phyloP scores from a whole-genome alignment of 2,329 filamentous ascomycete species.

The Paracamarosporium sp. region DNA sequence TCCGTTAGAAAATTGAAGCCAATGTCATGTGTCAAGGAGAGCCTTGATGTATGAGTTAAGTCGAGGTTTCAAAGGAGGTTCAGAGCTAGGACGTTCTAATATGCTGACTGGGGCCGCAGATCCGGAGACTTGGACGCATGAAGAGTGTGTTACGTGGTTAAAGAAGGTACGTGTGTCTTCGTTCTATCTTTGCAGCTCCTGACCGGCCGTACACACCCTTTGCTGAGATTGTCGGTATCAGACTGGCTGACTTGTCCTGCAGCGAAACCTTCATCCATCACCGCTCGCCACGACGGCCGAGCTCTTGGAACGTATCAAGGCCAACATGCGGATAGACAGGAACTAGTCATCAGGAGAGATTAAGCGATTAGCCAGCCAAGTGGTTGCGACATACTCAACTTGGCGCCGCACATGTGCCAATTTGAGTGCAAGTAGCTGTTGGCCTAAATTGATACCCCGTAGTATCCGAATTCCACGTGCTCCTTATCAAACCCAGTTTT shows the following conservation, averaged over 20 bases:
- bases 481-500: not conserved
- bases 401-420: not conserved
- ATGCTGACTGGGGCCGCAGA: conserved; percentile 50
- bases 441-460: not conserved
- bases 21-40: not conserved
- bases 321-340: conserved; percentile 63
- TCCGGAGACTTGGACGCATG: conserved; percentile 75
- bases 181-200: not conserved
- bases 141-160: conserved; percentile 83
- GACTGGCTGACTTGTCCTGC: not conserved
- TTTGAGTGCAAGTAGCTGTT: not conserved
- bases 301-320: conserved; percentile 71
- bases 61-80: not conserved
- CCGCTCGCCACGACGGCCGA: conserved; percentile 67
- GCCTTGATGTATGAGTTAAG: no score
- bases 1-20: not conserved
- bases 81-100: not conserved
- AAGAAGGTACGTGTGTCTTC: conserved; percentile 68
- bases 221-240: not conserved
- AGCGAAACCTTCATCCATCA: conserved; percentile 71
- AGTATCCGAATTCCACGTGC: not conserved
- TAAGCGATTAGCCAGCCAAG: no score
- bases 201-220: not conserved
- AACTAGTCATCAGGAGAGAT: conserved; percentile 5
- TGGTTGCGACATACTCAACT: not conserved